phyloP scores from a whole-genome alignment of 805 yeast species.

The Myxozyma vanderwaltii region DNA sequence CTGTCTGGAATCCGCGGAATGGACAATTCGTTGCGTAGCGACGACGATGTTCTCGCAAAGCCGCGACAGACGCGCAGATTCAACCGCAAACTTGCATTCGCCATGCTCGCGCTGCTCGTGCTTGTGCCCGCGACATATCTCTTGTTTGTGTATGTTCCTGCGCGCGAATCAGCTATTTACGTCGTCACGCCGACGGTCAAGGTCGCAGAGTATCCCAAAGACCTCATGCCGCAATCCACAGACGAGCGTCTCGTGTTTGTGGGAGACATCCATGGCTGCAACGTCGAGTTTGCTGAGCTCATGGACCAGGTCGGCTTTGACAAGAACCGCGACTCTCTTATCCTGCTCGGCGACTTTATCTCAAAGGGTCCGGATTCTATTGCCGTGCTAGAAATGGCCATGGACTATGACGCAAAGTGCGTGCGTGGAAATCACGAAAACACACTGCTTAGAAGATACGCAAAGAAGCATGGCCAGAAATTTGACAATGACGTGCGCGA shows the following conservation, averaged over 20 bases:
- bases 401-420: constrained; percentile 63
- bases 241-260: constrained; percentile 59
- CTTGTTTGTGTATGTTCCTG: constrained; percentile 22
- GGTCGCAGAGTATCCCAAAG: constrained; percentile 26
- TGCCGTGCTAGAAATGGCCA: constrained; percentile 66
- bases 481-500: constrained; percentile 35
- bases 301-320: constrained; percentile 55
- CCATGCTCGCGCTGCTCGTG: background rate
- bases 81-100: background rate
- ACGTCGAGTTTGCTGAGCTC: constrained; percentile 55
- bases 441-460: constrained; percentile 65
- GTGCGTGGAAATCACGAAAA: constrained; percentile 90
- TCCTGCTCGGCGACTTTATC: constrained; percentile 81
- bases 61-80: background rate
- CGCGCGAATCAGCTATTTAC: constrained; percentile 5
- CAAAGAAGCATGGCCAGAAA: constrained; percentile 55
- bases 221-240: constrained; percentile 10
- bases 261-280: constrained; percentile 90
- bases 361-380: constrained; percentile 80
- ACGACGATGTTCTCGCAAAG: background rate
- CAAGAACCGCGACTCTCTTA: constrained; percentile 55
- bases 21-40: background rate
- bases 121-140: constrained; percentile 16
- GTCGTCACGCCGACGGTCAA: constrained; percentile 27
- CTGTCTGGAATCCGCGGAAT: constrained; percentile 2